A percentile compares a stretch with the other conserved stretches of the same genome.
Evolutionary conservation across 2,329 filamentous ascomycete genomes (phyloP).

Genomic region (Neopestalotiopsis clavispora): DNA sequence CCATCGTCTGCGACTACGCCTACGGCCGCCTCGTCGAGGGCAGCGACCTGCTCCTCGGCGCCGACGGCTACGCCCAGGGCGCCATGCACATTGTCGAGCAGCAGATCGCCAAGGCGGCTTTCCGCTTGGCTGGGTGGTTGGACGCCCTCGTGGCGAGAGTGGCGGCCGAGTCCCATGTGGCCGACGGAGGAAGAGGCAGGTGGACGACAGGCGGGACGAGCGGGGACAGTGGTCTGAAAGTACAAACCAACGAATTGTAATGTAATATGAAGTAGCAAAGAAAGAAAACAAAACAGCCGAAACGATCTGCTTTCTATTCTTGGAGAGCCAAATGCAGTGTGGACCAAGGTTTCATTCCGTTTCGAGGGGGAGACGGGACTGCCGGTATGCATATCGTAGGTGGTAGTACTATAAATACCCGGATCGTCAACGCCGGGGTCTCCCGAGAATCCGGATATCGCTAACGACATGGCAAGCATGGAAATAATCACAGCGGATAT

Average conservation of each 20-base stretch:
- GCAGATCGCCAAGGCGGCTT: background rate
- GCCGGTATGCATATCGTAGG: no score
- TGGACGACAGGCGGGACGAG: background rate
- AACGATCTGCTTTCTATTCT: background rate
- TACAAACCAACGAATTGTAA: background rate
- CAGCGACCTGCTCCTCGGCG: background rate
- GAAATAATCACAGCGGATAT: background rate
- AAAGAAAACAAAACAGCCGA: background rate
- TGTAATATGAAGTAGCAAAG: background rate
- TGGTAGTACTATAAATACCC: background rate
- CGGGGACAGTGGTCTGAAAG: background rate
- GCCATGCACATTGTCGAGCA: constrained; percentile 8
- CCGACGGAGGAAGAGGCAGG: background rate
- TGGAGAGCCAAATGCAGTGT: background rate
- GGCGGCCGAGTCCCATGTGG: background rate
- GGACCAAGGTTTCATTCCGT: background rate
- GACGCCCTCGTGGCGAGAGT: background rate
- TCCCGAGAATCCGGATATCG: background rate
- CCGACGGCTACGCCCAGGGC: background rate
- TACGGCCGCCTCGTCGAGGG: background rate
- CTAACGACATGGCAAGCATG: background rate
- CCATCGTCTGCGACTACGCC: constrained; percentile 9
- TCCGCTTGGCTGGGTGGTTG: background rate
- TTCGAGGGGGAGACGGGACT: no score
- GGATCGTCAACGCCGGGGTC: background rate